Evolutionary conservation across 2,329 filamentous ascomycete species (phyloP).

Genomic region (Fonsecaea pedrosoi): DNA sequence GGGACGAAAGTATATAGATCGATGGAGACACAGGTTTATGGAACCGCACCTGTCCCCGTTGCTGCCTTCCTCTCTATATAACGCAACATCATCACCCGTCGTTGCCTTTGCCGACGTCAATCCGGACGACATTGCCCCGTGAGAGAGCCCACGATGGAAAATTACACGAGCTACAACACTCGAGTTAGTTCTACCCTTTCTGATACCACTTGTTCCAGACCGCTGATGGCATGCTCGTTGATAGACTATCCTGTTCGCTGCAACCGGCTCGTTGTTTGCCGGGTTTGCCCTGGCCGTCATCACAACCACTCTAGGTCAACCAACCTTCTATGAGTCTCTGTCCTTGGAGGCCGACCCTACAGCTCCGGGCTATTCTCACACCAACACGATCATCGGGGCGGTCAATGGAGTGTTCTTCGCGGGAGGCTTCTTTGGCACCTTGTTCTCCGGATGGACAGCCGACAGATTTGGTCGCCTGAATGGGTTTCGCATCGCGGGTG

Average conservation of each 20-base stretch:
- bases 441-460: slow-evolving; percentile 48
- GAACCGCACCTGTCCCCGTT: too few species aligned
- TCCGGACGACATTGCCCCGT: too few species aligned
- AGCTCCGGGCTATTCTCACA: slow-evolving; percentile 49
- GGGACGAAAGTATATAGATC: too few species aligned
- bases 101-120: too few species aligned
- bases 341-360: slow-evolving; percentile 39
- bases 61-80: too few species aligned
- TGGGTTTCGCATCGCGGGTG: background rate
- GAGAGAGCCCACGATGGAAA: background rate
- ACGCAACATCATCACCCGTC: too few species aligned
- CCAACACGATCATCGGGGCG: slow-evolving; percentile 51
- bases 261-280: slow-evolving; percentile 44
- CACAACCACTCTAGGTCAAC: slow-evolving; percentile 54
- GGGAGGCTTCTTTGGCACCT: slow-evolving; percentile 47
- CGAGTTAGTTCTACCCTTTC: background rate
- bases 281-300: slow-evolving; percentile 47
- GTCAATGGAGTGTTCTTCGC: slow-evolving; percentile 54
- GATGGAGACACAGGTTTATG: too few species aligned
- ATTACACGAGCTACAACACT: slow-evolving; percentile 6
- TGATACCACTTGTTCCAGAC: background rate
- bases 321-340: slow-evolving; percentile 53
- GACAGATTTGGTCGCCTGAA: slow-evolving; percentile 47
- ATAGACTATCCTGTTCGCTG: slow-evolving; percentile 43
- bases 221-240: too few species aligned